These are phyloP conservation scores for Bipolaris bicolor DNA, from an alignment of 2,329 filamentous ascomycete species.

Conservation along the genomic window DNA sequence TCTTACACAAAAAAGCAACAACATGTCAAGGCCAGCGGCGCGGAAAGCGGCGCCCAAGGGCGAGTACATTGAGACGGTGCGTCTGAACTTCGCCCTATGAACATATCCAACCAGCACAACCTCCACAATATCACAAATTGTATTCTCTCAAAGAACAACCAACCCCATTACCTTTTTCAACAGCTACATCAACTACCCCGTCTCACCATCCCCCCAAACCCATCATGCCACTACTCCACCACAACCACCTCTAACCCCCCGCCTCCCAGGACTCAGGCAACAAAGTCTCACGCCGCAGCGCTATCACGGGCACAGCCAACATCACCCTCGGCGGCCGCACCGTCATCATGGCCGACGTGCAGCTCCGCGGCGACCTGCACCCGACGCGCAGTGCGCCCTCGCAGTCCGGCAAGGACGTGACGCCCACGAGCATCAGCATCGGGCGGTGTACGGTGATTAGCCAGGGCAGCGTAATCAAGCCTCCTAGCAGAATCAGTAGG, in stretches of 20 bases:
- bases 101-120: neutral
- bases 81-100: constrained; percentile 30
- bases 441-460: constrained; percentile 91
- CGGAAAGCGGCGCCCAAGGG: constrained; percentile 72
- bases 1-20: neutral
- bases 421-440: constrained; percentile 73
- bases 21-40: constrained; percentile 51
- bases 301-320: constrained; percentile 93
- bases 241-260: neutral
- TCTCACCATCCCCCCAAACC: neutral
- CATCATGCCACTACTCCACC: neutral
- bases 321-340: constrained; percentile 96
- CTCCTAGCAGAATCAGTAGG: constrained; percentile 81
- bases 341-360: constrained; percentile 92
- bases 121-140: neutral
- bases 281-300: constrained; percentile 92
- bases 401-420: constrained; percentile 40
- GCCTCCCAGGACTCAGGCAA: constrained; percentile 84
- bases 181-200: neutral
- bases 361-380: constrained; percentile 86
- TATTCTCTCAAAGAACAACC: neutral
- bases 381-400: constrained; percentile 47
- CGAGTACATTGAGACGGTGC: constrained; percentile 96
- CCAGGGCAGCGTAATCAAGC: constrained; percentile 76
- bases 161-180: too few relatives aligned